phyloP scores from a whole-genome alignment of 1,284 basidiomycete species.

The Nidula niveotomentosa region DNA sequence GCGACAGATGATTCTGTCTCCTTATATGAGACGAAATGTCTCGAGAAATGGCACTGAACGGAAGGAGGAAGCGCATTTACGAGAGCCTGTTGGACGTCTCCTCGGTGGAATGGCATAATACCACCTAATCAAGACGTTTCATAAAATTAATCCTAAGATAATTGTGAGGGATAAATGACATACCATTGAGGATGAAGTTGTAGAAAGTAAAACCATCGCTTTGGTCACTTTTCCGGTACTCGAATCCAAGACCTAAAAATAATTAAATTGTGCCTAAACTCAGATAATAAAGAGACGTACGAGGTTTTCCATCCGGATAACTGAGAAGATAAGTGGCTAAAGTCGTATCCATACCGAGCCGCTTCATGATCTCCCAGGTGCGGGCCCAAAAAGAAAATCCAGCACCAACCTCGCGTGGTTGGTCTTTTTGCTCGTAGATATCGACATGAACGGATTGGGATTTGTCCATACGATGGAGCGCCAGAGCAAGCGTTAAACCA shows the following conservation, averaged over 20 bases:
- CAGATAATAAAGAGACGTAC: conserved; percentile 4
- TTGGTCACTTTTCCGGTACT: neutral
- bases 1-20: neutral
- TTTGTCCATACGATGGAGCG: conserved; percentile 11
- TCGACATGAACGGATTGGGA: conserved; percentile 9
- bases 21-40: neutral
- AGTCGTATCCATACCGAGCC: conserved; percentile 14
- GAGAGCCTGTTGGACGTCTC: conserved; percentile 3
- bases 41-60: neutral
- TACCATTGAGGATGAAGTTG: neutral
- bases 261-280: conserved; percentile 1
- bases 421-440: conserved; percentile 17
- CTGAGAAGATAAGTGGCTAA: conserved; percentile 12
- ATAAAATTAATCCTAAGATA: neutral
- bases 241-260: conserved; percentile 8
- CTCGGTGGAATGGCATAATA: conserved; percentile 18
- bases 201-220: neutral
- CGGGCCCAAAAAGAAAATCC: conserved; percentile 21
- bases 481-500: conserved; percentile 18
- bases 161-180: neutral
- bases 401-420: conserved; percentile 20
- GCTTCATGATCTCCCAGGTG: conserved; percentile 20
- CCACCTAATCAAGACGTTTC: conserved; percentile 10
- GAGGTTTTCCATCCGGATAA: conserved; percentile 11
- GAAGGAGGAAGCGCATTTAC: neutral